phyloP scores from a whole-genome alignment of 1,139 yeast species.

The Saccharomyces hybrid region DNA sequence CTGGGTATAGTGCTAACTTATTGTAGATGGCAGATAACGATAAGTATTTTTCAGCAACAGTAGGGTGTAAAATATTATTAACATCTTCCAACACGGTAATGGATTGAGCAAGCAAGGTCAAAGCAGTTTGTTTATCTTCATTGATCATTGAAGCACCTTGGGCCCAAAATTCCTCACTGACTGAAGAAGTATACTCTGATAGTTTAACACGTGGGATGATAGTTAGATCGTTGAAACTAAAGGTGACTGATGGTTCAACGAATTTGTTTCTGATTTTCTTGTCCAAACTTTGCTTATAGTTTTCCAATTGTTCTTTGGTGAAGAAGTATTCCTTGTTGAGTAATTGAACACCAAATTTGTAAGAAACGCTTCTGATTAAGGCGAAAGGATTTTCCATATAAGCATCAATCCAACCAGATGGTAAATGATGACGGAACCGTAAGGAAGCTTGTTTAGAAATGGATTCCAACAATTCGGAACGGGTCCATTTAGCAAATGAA shows the following conservation, averaged over 20 bases:
- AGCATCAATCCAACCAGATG: conserved; percentile 40
- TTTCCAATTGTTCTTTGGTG: conserved; percentile 41
- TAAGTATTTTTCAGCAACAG: conserved; percentile 64
- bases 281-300: conserved; percentile 34
- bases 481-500: conserved; percentile 34
- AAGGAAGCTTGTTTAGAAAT: conserved; percentile 45
- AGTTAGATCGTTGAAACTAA: conserved; percentile 55
- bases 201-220: conserved; percentile 71
- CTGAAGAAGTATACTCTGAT: conserved; percentile 54
- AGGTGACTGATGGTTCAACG: conserved; percentile 34
- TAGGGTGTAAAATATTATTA: conserved; percentile 73
- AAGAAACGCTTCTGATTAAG: conserved; percentile 64
- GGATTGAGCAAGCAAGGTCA: conserved; percentile 59
- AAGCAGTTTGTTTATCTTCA: conserved; percentile 40
- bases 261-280: conserved; percentile 33
- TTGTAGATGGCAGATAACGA: conserved; percentile 60
- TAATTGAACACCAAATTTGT: conserved; percentile 86
- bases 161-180: conserved; percentile 74
- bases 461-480: conserved; percentile 38
- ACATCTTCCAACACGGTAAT: conserved; percentile 72
- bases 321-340: conserved; percentile 35
- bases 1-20: conserved; percentile 48
- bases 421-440: conserved; percentile 57
- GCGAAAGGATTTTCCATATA: conserved; percentile 36
- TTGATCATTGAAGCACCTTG: conserved; percentile 51